Percentiles rank a stretch among this genome's conserved stretches.
Evolutionary conservation across 2,329 filamentous ascomycete species (phyloP).

Genomic region (Colletotrichum coccodes): DNA sequence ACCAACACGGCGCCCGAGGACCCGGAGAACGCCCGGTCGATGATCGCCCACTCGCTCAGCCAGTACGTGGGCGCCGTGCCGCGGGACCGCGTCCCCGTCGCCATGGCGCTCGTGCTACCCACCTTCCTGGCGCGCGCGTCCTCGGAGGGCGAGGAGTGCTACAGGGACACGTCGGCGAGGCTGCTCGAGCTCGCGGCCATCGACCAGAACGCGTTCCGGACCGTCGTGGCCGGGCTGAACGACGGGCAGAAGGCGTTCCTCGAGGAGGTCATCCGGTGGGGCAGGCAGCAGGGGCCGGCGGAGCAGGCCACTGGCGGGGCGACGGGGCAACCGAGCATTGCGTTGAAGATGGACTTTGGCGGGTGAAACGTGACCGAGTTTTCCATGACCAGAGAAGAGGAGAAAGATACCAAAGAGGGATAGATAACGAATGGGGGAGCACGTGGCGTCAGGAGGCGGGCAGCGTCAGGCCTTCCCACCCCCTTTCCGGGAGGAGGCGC

Average conservation of each 20-base stretch:
- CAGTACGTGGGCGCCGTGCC: conserved; percentile 69
- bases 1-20: conserved; percentile 78
- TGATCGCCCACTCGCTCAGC: conserved; percentile 80
- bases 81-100: conserved; percentile 61
- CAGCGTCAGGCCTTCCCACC: background rate
- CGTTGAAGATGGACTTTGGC: conserved; percentile 93
- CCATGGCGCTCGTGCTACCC: conserved; percentile 81
- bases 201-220: conserved; percentile 79
- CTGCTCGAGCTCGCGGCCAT: conserved; percentile 84
- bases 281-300: conserved; percentile 57
- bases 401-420: background rate
- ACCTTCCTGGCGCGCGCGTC: conserved; percentile 79
- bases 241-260: conserved; percentile 78
- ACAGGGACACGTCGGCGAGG: conserved; percentile 78
- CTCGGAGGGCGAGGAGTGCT: conserved; percentile 68
- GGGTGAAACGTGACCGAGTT: conserved; percentile 39
- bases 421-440: background rate
- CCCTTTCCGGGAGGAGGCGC: background rate
- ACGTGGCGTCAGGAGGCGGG: background rate
- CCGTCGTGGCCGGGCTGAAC: conserved; percentile 77
- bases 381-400: background rate
- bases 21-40: conserved; percentile 76
- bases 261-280: conserved; percentile 81
- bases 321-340: conserved; percentile 81
- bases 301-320: conserved; percentile 52